These are phyloP conservation scores for Candida chauliodis DNA, from an alignment of 805 yeast genomes.

Conservation along the genomic window DNA sequence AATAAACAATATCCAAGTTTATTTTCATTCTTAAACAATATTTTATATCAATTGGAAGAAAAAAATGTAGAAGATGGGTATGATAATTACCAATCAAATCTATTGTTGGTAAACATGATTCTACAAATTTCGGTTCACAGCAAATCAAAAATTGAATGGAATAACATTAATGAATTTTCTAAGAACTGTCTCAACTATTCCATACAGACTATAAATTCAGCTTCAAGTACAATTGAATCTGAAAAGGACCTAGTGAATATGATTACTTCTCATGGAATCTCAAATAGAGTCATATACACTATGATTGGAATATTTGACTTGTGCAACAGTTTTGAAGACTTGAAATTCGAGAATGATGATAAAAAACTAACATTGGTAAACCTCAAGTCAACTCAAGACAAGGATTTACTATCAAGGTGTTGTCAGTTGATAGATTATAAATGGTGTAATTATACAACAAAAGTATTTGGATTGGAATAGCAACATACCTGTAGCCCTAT, in stretches of 20 bases:
- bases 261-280: conserved; percentile 13
- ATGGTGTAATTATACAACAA: conserved; percentile 27
- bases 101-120: conserved; percentile 13
- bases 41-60: conserved; percentile 16
- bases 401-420: no score
- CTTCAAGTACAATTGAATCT: no score
- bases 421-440: conserved; percentile 12
- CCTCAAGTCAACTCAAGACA: no score
- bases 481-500: conserved; percentile 1
- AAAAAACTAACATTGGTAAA: no score
- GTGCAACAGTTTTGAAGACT: conserved; percentile 14
- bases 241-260: not conserved
- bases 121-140: not conserved
- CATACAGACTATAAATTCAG: no score
- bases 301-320: conserved; percentile 36
- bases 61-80: not conserved
- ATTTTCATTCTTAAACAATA: conserved; percentile 22
- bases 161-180: not conserved
- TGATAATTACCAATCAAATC: conserved; percentile 18
- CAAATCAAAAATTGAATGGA: not conserved
- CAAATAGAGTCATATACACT: conserved; percentile 32
- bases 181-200: not conserved
- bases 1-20: conserved; percentile 28
- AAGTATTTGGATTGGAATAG: conserved; percentile 35
- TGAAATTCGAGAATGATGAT: conserved; percentile 7